A percentile compares a stretch with the other conserved stretches of the same genome.
These are phyloP conservation scores for Aspergillus funiculosus DNA, from an alignment of 495 filamentous ascomycete genomes.

Conservation along the genomic window DNA sequence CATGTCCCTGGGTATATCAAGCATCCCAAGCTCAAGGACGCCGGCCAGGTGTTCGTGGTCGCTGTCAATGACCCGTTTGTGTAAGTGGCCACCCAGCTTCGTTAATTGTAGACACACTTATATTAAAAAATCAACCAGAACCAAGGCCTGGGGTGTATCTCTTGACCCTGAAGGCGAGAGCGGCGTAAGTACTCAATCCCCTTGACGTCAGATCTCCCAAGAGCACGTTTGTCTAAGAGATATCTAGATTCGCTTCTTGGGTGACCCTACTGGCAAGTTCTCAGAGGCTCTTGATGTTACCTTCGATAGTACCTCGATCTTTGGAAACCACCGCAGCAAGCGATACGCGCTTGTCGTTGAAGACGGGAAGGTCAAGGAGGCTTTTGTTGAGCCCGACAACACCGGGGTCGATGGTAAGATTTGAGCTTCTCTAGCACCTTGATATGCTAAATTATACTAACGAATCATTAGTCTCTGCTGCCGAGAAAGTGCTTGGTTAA, in stretches of 20 bases:
- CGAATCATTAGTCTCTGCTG: conserved; percentile 52
- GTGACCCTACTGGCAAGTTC: conserved; percentile 77
- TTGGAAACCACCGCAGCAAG: conserved; percentile 81
- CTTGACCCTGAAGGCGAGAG: conserved; percentile 66
- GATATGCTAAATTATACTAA: neutral
- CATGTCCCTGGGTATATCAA: conserved; percentile 82
- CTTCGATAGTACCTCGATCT: conserved; percentile 78
- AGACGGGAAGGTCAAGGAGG: conserved; percentile 68
- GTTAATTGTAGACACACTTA: neutral
- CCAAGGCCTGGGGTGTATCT: conserved; percentile 75
- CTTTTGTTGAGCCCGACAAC: conserved; percentile 87
- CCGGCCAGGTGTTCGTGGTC: conserved; percentile 78
- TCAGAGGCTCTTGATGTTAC: conserved; percentile 77
- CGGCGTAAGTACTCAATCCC: conserved; percentile 66
- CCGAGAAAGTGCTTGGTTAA: conserved; percentile 65
- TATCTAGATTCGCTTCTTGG: conserved; percentile 74
- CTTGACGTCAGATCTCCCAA: neutral
- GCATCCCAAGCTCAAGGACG: conserved; percentile 63
- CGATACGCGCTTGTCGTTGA: conserved; percentile 78
- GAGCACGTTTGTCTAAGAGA: too few relatives aligned
- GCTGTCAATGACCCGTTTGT: conserved; percentile 95
- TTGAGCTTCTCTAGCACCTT: neutral
- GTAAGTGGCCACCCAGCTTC: conserved; percentile 43
- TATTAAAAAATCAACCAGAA: conserved; percentile 42
- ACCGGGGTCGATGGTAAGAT: conserved; percentile 73